Evolutionary conservation across 2,329 filamentous ascomycete species (phyloP).

Genomic region (Alternaria sp.): DNA sequence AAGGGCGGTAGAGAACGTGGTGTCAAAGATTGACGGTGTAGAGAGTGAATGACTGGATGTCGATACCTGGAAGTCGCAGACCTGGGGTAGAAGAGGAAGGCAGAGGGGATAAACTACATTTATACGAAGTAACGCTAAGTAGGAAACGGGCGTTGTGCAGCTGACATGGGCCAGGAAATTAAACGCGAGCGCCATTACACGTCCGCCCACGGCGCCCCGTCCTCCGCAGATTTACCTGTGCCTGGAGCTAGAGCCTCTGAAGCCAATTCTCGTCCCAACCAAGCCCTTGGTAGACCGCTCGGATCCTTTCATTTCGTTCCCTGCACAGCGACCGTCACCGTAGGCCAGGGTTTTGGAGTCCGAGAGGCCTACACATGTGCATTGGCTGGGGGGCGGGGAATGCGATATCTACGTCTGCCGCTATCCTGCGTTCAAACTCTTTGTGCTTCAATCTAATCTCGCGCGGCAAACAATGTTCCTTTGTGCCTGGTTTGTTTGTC

Average conservation of each 20-base stretch:
- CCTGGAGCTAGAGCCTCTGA: slow-evolving; percentile 28
- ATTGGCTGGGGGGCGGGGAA: slow-evolving; percentile 21
- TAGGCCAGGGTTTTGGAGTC: slow-evolving; percentile 23
- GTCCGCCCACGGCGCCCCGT: slow-evolving; percentile 28
- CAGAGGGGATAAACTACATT: slow-evolving; percentile 34
- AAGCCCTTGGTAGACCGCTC: slow-evolving; percentile 30
- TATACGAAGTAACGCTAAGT: slow-evolving; percentile 32
- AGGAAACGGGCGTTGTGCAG: slow-evolving; percentile 23
- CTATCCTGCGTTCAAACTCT: slow-evolving; percentile 51
- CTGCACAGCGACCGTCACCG: slow-evolving; percentile 4
- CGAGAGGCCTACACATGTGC: slow-evolving; percentile 8
- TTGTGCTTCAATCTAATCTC: slow-evolving; percentile 3
- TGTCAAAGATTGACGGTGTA: slow-evolving; percentile 42
- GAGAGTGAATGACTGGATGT: slow-evolving; percentile 38
- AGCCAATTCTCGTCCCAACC: slow-evolving; percentile 23
- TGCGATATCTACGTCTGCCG: slow-evolving; percentile 43
- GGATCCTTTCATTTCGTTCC: slow-evolving; percentile 38
- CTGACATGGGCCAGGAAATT: slow-evolving; percentile 30
- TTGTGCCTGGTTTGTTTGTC: slow-evolving; percentile 4
- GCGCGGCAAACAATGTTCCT: slow-evolving; percentile 9
- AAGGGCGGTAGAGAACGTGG: slow-evolving; percentile 43
- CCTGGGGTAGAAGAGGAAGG: slow-evolving; percentile 31
- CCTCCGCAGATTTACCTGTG: slow-evolving; percentile 37
- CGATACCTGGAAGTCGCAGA: slow-evolving; percentile 49
- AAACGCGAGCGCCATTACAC: slow-evolving; percentile 33